Percentiles rank a stretch among this genome's conserved stretches.
phyloP scores from a whole-genome alignment of 176 grass and related monocot genomes.

The Saccharum spontaneum region DNA sequence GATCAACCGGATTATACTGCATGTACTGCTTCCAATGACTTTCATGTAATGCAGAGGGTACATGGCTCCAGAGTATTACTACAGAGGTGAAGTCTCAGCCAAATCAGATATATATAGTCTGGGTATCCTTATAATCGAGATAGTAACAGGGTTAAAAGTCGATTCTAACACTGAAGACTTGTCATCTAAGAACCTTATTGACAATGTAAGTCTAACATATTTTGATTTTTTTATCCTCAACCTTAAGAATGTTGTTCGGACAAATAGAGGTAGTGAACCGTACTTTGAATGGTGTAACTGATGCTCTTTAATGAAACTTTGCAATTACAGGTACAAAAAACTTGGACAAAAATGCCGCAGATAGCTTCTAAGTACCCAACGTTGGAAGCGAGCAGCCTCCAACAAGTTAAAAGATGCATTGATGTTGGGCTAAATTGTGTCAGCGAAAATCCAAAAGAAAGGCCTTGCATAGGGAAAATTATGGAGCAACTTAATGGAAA shows the following conservation, averaged over 20 bases:
- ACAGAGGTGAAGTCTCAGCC: constrained; percentile 9
- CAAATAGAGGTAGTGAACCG: not conserved
- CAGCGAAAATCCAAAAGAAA: not conserved
- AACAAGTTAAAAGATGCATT: constrained; percentile 24
- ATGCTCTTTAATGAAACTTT: not conserved
- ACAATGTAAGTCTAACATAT: not conserved
- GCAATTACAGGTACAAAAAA: constrained; percentile 2
- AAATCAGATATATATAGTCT: constrained; percentile 8
- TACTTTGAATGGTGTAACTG: not conserved
- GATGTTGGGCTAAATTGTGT: constrained; percentile 11
- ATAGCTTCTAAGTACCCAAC: constrained; percentile 28
- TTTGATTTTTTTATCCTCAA: not conserved
- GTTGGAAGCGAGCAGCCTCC: constrained; percentile 13
- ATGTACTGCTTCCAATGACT: not conserved
- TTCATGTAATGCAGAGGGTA: not conserved
- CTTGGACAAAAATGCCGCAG: constrained; percentile 8
- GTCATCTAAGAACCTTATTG: not conserved
- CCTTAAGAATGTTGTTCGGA: not conserved
- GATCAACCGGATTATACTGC: not conserved
- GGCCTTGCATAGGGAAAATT: not conserved
- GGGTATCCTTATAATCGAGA: constrained; percentile 1
- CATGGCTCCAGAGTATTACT: constrained; percentile 25
- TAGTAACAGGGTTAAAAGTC: constrained; percentile 2
- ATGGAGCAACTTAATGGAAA: not conserved
- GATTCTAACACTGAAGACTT: constrained; percentile 3